A percentile compares a stretch with the other conserved stretches of the same genome.
phyloP scores from a whole-genome alignment of 495 filamentous ascomycete genomes.

The Hyaloscypha hepaticicola region DNA sequence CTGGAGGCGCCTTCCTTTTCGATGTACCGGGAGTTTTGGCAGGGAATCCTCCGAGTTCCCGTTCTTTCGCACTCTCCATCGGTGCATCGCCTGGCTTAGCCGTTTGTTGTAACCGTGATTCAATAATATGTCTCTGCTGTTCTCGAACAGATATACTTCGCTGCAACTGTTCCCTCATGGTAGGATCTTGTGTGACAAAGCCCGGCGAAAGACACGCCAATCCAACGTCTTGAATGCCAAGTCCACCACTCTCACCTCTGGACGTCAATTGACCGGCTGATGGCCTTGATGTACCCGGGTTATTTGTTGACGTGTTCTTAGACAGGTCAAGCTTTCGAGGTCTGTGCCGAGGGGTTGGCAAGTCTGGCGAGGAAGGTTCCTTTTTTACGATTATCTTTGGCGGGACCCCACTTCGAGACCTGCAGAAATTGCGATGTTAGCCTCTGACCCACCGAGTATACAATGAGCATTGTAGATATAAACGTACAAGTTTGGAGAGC shows the following conservation, averaged over 20 bases:
- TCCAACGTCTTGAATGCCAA: slow-evolving; percentile 88
- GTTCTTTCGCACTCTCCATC: slow-evolving; percentile 43
- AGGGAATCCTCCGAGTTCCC: slow-evolving; percentile 55
- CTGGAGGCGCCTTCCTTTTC: slow-evolving; percentile 81
- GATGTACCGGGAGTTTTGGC: slow-evolving; percentile 66
- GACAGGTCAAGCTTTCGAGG: slow-evolving; percentile 89
- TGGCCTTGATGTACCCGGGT: slow-evolving; percentile 56
- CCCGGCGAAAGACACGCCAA: slow-evolving; percentile 93
- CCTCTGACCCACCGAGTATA: slow-evolving; percentile 10
- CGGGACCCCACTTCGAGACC: slow-evolving; percentile 51
- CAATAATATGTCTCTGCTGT: slow-evolving; percentile 92
- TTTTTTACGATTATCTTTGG: slow-evolving; percentile 95
- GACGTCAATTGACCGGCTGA: slow-evolving; percentile 78
- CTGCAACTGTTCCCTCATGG: slow-evolving; percentile 92
- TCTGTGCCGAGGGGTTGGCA: slow-evolving; percentile 73
- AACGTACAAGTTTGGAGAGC: slow-evolving; percentile 48
- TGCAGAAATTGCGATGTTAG: slow-evolving; percentile 34
- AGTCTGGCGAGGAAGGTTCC: slow-evolving; percentile 84
- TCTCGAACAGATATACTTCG: slow-evolving; percentile 91
- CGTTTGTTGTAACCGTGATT: slow-evolving; percentile 83
- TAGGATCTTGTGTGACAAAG: slow-evolving; percentile 93
- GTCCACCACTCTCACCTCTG: slow-evolving; percentile 56
- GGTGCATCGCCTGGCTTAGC: slow-evolving; percentile 67
- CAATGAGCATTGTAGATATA: slow-evolving; percentile 27
- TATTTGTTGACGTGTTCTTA: slow-evolving; percentile 58